Conservation (phyloP, 2,329 filamentous ascomycete genomes). For the Penicillium expansum region DNA sequence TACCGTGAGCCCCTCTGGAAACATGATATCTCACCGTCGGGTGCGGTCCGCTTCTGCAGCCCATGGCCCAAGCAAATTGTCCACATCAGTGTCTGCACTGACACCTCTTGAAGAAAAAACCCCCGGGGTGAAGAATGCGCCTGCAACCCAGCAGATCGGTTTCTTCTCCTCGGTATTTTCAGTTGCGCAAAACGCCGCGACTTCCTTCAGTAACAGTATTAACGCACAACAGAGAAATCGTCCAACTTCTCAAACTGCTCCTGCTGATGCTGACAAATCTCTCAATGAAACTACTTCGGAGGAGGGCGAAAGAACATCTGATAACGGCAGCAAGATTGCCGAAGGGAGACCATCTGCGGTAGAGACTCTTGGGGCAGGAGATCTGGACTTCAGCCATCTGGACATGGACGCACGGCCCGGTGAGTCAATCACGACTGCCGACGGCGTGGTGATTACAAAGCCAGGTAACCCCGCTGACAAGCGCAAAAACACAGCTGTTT, state of each 20-base stretch:
- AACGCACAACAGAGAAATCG: constrained; percentile 51
- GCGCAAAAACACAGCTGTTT: constrained; percentile 37
- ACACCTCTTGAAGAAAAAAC: constrained; percentile 69
- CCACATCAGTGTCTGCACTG: constrained; percentile 68
- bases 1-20: constrained; percentile 62
- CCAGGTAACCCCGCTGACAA: constrained; percentile 31
- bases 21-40: constrained; percentile 71
- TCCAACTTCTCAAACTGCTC: constrained; percentile 30
- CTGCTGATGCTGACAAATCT: constrained; percentile 33
- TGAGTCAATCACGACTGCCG: constrained; percentile 36
- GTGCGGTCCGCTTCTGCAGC: constrained; percentile 56
- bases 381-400: constrained; percentile 83
- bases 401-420: constrained; percentile 58
- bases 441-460: constrained; percentile 40
- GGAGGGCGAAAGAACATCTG: constrained; percentile 23
- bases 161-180: constrained; percentile 96
- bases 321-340: constrained; percentile 31
- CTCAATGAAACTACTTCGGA: constrained; percentile 26
- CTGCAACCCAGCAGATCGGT: constrained; percentile 55
- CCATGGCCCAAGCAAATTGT: constrained; percentile 79
- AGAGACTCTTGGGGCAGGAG: constrained; percentile 83
- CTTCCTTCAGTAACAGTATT: constrained; percentile 66
- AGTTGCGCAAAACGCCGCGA: constrained; percentile 88
- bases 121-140: constrained; percentile 52
- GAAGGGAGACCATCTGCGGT: constrained; percentile 70